Conservation (phyloP, 2,329 filamentous ascomycete genomes). For the Pyrenochaeta sp. region DNA sequence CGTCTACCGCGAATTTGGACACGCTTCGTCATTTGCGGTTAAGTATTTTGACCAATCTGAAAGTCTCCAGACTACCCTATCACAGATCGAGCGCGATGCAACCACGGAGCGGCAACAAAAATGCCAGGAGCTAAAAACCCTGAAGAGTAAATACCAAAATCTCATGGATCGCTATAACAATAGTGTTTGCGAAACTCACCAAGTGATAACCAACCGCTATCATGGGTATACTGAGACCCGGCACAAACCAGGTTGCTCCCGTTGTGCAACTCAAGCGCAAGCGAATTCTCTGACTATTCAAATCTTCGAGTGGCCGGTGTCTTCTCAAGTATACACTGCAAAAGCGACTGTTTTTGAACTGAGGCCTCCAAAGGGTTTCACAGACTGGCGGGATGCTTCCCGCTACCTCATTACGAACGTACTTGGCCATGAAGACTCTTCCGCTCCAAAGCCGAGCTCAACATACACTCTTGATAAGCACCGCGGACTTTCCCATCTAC, state of each 20-base stretch:
- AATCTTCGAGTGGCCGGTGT: constrained; percentile 67
- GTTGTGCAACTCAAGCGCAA: constrained; percentile 40
- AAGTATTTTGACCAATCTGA: constrained; percentile 58
- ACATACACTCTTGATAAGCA: constrained; percentile 24
- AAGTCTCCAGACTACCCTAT: constrained; percentile 48
- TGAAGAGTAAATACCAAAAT: constrained; percentile 17
- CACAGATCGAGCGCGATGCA: constrained; percentile 54
- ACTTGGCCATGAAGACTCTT: constrained; percentile 31
- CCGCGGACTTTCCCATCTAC: constrained; percentile 8
- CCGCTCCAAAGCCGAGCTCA: neutral
- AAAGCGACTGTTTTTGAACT: constrained; percentile 65
- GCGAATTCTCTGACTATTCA: constrained; percentile 56
- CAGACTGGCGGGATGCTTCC: constrained; percentile 61
- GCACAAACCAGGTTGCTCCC: constrained; percentile 22
- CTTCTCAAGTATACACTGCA: constrained; percentile 35
- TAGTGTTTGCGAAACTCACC: constrained; percentile 16
- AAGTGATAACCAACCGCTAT: constrained; percentile 4
- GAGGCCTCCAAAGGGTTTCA: constrained; percentile 51
- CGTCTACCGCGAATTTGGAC: constrained; percentile 52
- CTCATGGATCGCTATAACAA: constrained; percentile 21
- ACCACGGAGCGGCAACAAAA: constrained; percentile 22
- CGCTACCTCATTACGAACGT: constrained; percentile 53
- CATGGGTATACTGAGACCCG: constrained; percentile 8
- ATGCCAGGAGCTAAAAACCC: constrained; percentile 21
- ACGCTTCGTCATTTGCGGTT: constrained; percentile 55